Evolutionary conservation across 306 rosid species (phyloP).

Genomic region (Inga oerstediana): DNA sequence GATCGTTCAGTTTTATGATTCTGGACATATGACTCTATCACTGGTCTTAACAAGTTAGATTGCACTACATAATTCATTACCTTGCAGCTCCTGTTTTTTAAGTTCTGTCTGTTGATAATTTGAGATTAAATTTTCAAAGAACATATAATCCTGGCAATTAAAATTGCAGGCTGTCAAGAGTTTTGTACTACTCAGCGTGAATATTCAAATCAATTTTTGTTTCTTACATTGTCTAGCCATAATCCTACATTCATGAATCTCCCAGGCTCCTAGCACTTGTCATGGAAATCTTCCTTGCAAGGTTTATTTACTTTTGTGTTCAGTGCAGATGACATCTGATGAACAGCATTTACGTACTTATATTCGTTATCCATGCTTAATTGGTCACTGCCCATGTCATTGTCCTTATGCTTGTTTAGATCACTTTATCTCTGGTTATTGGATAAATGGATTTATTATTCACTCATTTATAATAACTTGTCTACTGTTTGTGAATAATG

Average conservation of each 20-base stretch:
- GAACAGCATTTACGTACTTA: not conserved
- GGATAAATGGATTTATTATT: not conserved
- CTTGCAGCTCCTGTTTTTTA: not conserved
- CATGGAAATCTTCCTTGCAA: not conserved
- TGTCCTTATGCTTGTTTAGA: not conserved
- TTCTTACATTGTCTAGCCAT: not conserved
- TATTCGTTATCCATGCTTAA: not conserved
- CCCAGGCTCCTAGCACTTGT: not conserved
- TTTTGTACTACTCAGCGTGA: not conserved
- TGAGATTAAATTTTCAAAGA: not conserved
- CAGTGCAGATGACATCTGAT: not conserved
- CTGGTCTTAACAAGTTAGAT: not conserved
- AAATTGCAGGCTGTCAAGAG: not conserved
- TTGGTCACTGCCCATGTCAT: not conserved
- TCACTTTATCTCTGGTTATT: not conserved
- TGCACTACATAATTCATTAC: not conserved
- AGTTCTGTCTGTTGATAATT: not conserved
- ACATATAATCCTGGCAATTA: not conserved
- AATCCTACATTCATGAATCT: not conserved
- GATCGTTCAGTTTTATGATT: not conserved
- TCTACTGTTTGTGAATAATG: not conserved
- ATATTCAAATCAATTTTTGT: not conserved
- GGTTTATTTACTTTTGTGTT: not conserved
- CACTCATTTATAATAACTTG: not conserved
- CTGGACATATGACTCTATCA: not conserved